Evolutionary conservation across 345 rosid genomes (phyloP).

Genomic region (Excoecaria cochinchinensis): DNA sequence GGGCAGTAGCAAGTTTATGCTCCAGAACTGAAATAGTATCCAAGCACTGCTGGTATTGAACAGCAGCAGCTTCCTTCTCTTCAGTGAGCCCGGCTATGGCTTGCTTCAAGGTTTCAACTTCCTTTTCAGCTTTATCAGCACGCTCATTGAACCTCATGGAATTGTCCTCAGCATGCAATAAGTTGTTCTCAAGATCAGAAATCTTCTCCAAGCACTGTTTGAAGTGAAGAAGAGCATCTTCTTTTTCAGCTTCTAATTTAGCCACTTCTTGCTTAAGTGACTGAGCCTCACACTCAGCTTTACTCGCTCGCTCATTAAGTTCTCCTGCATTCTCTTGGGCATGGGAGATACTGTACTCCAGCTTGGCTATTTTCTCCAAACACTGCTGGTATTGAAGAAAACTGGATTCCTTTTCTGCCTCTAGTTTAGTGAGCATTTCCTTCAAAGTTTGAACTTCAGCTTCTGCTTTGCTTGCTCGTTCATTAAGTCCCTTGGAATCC

Average conservation of each 20-base stretch:
- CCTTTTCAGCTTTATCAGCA: conserved; percentile 66
- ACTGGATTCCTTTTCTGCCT: conserved; percentile 58
- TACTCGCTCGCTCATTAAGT: conserved; percentile 53
- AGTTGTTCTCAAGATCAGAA: conserved; percentile 55
- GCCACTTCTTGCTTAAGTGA: conserved; percentile 55
- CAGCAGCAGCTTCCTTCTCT: conserved; percentile 66
- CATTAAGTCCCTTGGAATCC: conserved; percentile 55
- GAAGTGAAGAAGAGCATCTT: conserved; percentile 53
- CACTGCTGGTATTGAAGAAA: conserved; percentile 71
- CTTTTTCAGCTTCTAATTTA: conserved; percentile 65
- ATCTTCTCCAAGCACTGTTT: conserved; percentile 55
- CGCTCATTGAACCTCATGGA: conserved; percentile 45
- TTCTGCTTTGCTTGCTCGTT: conserved; percentile 74
- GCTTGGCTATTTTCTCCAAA: conserved; percentile 58
- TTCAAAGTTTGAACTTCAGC: conserved; percentile 66
- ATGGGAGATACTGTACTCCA: conserved; percentile 51
- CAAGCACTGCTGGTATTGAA: conserved; percentile 68
- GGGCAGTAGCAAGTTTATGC: conserved; percentile 51
- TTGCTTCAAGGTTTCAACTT: conserved; percentile 66
- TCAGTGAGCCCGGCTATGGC: conserved; percentile 51
- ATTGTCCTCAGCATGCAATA: conserved; percentile 60
- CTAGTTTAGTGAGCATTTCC: conserved; percentile 58
- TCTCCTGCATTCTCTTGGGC: conserved; percentile 62
- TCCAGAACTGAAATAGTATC: conserved; percentile 70
- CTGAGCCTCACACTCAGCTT: conserved; percentile 59